phyloP scores from a whole-genome alignment of 768 basidiomycete genomes.

The Cantharellus anzutake region DNA sequence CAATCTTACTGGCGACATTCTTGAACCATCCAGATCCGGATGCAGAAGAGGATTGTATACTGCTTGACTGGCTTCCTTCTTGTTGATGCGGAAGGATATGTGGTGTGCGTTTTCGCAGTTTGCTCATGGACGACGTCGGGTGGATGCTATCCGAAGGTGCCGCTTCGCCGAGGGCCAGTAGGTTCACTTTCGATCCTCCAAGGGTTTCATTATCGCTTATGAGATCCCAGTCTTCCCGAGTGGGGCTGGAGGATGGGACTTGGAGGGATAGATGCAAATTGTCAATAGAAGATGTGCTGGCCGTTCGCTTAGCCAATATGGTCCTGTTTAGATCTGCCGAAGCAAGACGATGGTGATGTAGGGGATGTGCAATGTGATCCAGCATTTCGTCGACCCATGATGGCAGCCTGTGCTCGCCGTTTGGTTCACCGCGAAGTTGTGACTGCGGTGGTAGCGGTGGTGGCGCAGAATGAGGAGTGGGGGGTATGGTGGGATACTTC shows the following conservation, averaged over 20 bases:
- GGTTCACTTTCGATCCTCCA: not conserved
- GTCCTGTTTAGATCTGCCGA: not conserved
- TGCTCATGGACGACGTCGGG: no score
- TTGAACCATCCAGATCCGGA: no score
- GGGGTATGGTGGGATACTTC: not conserved
- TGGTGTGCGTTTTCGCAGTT: no score
- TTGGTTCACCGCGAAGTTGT: not conserved
- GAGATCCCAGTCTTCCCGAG: not conserved
- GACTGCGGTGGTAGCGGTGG: no score
- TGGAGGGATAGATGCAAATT: not conserved
- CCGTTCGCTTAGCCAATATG: not conserved
- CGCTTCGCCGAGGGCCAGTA: no score
- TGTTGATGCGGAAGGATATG: no score
- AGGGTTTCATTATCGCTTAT: not conserved
- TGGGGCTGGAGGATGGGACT: not conserved
- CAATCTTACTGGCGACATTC: no score
- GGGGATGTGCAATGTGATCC: not conserved
- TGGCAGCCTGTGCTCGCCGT: not conserved
- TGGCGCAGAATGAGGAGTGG: not conserved
- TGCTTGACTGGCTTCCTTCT: no score
- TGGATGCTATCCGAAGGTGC: no score
- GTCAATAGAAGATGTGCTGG: not conserved
- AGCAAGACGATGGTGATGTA: no score
- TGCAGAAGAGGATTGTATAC: no score
- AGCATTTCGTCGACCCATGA: not conserved